A percentile compares a stretch with the other conserved stretches of the same genome.
Evolutionary conservation across 2,329 filamentous ascomycete species (phyloP).

Genomic region (Curvularia spicifera): DNA sequence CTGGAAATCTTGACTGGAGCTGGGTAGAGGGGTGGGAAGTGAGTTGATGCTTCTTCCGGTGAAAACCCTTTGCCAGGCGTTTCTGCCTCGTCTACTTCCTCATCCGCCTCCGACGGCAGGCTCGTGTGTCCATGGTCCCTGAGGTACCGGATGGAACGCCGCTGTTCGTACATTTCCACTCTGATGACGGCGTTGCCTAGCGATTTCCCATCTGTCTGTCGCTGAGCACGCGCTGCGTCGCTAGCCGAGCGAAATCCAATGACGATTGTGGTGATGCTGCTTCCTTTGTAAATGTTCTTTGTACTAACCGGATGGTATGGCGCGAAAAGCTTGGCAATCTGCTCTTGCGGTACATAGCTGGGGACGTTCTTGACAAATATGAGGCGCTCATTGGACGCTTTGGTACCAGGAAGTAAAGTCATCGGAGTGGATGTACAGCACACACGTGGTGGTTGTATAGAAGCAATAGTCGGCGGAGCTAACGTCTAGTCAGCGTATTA

Average conservation of each 20-base stretch:
- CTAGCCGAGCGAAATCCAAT: slow-evolving; percentile 17
- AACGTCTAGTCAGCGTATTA: not conserved
- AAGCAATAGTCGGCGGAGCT: not conserved
- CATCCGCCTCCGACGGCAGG: not conserved
- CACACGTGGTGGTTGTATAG: not conserved
- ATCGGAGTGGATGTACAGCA: not conserved
- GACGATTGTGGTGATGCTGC: slow-evolving; percentile 26
- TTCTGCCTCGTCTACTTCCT: slow-evolving; percentile 7
- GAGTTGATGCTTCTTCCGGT: not conserved
- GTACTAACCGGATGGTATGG: slow-evolving; percentile 19
- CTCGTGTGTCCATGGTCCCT: slow-evolving; percentile 7
- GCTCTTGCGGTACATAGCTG: slow-evolving; percentile 6
- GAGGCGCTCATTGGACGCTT: slow-evolving; percentile 16
- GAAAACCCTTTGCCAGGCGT: not conserved
- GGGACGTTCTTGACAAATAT: slow-evolving; percentile 35
- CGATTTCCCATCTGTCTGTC: slow-evolving; percentile 15
- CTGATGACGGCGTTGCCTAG: slow-evolving; percentile 21
- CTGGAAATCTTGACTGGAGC: not conserved
- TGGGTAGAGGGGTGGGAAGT: not conserved
- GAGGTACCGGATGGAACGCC: slow-evolving; percentile 18
- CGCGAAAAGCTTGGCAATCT: slow-evolving; percentile 12
- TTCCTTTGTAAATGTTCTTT: slow-evolving; percentile 26
- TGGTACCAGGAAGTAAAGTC: slow-evolving; percentile 1
- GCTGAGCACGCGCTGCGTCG: slow-evolving; percentile 18
- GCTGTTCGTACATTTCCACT: slow-evolving; percentile 26